Percentiles rank a stretch among this genome's conserved stretches.
phyloP scores from a whole-genome alignment of 306 rosid genomes.

The Corylus heterophylla region DNA sequence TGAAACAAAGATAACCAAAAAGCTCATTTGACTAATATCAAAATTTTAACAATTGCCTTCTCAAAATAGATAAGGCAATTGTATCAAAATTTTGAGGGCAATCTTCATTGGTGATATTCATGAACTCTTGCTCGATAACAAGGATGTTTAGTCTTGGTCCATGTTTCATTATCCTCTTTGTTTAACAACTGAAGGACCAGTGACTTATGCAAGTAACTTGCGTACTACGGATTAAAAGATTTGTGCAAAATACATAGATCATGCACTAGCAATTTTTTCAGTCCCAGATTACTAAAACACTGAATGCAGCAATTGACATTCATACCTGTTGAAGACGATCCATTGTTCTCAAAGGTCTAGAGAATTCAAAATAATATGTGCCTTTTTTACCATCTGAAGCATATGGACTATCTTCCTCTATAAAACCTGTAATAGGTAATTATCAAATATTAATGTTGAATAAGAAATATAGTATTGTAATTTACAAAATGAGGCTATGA shows the following conservation, averaged over 20 bases:
- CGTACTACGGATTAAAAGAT: conserved; percentile 9
- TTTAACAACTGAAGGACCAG: neutral
- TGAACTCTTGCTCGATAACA: neutral
- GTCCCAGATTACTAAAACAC: conserved; percentile 23
- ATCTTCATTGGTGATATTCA: neutral
- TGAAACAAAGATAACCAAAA: neutral
- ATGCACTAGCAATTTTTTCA: conserved; percentile 4
- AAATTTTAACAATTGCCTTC: too few species aligned
- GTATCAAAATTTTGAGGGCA: neutral
- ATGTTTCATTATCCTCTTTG: conserved; percentile 5
- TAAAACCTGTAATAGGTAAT: conserved; percentile 59
- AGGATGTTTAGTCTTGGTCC: neutral
- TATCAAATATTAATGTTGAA: conserved; percentile 14
- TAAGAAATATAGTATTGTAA: conserved; percentile 7
- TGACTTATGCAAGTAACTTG: conserved; percentile 4
- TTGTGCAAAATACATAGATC: neutral
- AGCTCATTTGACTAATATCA: neutral
- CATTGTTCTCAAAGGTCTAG: conserved; percentile 92
- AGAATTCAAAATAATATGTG: conserved; percentile 81
- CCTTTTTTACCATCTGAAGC: conserved; percentile 71
- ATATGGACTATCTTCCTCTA: conserved; percentile 83
- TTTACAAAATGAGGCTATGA: conserved; percentile 5
- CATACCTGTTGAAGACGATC: conserved; percentile 97
- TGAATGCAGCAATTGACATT: conserved; percentile 26
- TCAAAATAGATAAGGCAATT: neutral